Base-by-base conservation (phyloP, 192 early-diverging fungal species). In the Chytriomyces confervae region DNA sequence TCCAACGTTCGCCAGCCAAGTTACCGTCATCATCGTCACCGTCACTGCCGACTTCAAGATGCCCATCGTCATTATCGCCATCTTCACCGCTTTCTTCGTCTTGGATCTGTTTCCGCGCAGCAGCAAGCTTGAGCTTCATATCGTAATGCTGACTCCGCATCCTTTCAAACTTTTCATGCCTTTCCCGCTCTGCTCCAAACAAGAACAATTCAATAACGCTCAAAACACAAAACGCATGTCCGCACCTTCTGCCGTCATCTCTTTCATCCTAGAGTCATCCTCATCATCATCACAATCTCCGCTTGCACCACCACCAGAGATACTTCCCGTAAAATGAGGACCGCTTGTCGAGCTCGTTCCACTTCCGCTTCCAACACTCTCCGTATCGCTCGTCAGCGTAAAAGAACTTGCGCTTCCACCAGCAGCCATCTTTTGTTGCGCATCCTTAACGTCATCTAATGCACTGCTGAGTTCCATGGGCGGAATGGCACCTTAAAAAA, bases 101-200 rank as follows among this genome's bases (percentile, higher is more conserved):
- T 23, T 50, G 61, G 2, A 78, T 27, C 47, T 62, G 72, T 47
- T 47, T 18, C 0, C 70, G 69, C 51, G 77, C 77, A 50, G 62
- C 86, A 79, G 45, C 91, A 61, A 94, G 77, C 36, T 91, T 92
- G 7, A 87, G 84, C 70, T 89, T 90, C 94, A 95, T 95, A 74
- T 96, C 92, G 84, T 99, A 99, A 79, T 99, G 97, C 63, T 92
- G 80, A 7, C 93, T 82, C 66, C 97, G 87, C 80, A 94, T 80
- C 69, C 86, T 84, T 53, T 86, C 87, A 82, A 99, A 99, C 81
- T 88, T 85, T 62, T 88, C 85, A 45, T 80, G 85, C 62, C 73
- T 70, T 53, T 72, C 82, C 65, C 50, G 13, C 61, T 83, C 79
- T 73, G 68, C 62, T 36, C 29, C 36, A 61, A 18, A 57, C 13